Evolutionary conservation across 805 yeast genomes (phyloP).

Genomic region (Nakazawaea wickerhamii): DNA sequence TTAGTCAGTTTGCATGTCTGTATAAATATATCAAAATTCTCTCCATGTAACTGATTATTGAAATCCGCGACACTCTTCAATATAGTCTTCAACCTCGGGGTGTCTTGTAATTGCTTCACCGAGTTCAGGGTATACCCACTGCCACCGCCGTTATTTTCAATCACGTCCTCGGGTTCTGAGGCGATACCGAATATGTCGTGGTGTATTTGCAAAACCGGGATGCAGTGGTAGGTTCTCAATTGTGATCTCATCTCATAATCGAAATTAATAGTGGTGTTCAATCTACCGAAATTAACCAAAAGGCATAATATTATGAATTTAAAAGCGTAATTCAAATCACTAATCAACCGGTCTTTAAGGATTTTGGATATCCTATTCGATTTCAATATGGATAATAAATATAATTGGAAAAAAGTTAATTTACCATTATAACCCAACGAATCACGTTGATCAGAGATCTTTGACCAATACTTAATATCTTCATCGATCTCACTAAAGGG

Average conservation of each 20-base stretch:
- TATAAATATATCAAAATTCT: conserved; percentile 42
- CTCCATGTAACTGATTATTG: conserved; percentile 41
- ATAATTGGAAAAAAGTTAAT: conserved; percentile 77
- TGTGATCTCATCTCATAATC: conserved; percentile 95
- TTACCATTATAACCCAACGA: conserved; percentile 30
- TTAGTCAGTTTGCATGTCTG: conserved; percentile 23
- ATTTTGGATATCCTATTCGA: conserved; percentile 81
- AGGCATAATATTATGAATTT: conserved; percentile 45
- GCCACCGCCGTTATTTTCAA: conserved; percentile 21
- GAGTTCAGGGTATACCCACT: conserved; percentile 33
- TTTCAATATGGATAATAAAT: conserved; percentile 74
- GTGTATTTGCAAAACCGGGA: conserved; percentile 80
- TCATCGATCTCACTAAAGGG: conserved; percentile 35
- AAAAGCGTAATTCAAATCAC: conserved; percentile 34
- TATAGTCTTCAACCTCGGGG: conserved; percentile 88
- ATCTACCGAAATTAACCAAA: conserved; percentile 84
- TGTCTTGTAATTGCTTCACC: conserved; percentile 84
- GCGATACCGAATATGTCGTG: conserved; percentile 28
- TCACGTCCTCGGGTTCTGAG: conserved; percentile 11
- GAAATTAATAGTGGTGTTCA: conserved; percentile 92
- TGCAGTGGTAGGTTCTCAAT: conserved; percentile 86
- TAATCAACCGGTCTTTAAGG: conserved; percentile 74
- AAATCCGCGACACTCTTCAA: conserved; percentile 83
- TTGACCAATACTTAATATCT: conserved; percentile 31
- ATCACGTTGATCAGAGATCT: conserved; percentile 18